These are phyloP conservation scores for Austroboletus eburneus DNA, from an alignment of 768 basidiomycete species.

Conservation along the genomic window DNA sequence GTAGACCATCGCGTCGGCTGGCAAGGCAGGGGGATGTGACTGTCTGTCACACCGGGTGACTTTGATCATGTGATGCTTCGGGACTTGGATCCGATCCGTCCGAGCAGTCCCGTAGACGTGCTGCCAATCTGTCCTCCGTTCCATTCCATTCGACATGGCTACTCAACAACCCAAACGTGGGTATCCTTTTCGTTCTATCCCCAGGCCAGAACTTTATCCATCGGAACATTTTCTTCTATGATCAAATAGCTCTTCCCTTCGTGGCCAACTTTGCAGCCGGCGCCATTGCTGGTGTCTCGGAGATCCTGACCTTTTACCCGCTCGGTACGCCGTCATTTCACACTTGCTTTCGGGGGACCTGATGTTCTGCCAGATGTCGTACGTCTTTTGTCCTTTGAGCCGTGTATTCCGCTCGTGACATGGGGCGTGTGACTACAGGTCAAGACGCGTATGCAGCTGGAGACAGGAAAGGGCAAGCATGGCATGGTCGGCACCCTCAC, in stretches of 20 bases:
- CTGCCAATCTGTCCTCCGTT: not conserved
- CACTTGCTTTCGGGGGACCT: not conserved
- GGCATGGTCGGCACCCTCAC: conserved; percentile 82
- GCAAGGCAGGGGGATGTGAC: conserved; percentile 13
- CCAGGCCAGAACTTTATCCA: not conserved
- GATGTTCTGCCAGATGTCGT: conserved; percentile 67
- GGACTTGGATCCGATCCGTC: not conserved
- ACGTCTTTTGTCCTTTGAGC: conserved; percentile 32
- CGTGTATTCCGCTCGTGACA: not conserved
- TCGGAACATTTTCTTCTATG: conserved; percentile 6
- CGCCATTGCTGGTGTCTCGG: conserved; percentile 90
- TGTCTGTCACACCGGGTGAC: conserved; percentile 3
- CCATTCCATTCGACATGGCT: conserved; percentile 16
- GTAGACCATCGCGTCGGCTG: conserved; percentile 70
- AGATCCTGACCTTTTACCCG: conserved; percentile 83
- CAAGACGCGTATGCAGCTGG: conserved; percentile 98
- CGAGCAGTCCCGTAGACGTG: conserved; percentile 1
- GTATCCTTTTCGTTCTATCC: not conserved
- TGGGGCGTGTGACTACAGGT: conserved; percentile 48
- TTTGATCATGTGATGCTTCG: no score
- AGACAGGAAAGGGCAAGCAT: conserved; percentile 69
- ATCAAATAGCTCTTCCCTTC: conserved; percentile 68
- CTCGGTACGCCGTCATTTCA: conserved; percentile 69
- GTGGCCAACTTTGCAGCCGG: conserved; percentile 90
- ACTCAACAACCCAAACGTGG: conserved; percentile 33